Percentiles rank a stretch among this genome's conserved stretches.
These are phyloP conservation scores for Arthrinium puccinioides DNA, from an alignment of 2,329 filamentous ascomycete species.

Conservation along the genomic window DNA sequence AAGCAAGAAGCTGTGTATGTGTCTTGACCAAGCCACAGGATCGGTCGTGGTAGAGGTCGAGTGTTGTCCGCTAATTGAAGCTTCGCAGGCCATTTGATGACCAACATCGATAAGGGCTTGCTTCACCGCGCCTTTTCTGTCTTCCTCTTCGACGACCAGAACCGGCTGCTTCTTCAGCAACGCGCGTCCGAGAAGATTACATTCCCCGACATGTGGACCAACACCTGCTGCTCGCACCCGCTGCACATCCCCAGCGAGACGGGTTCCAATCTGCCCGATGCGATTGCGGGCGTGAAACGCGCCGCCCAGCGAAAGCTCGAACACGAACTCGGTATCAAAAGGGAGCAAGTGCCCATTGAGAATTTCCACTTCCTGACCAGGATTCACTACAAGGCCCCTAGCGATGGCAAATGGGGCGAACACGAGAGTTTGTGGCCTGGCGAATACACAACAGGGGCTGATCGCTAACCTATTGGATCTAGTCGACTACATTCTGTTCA, in stretches of 20 bases:
- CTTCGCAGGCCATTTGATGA: slow-evolving; percentile 83
- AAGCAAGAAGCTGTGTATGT: slow-evolving; percentile 94
- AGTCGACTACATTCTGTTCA: slow-evolving; percentile 99
- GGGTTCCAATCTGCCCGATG: slow-evolving; percentile 70
- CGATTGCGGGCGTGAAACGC: slow-evolving; percentile 79
- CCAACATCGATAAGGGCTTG: slow-evolving; percentile 93
- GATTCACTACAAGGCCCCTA: slow-evolving; percentile 97
- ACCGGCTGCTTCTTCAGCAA: slow-evolving; percentile 90
- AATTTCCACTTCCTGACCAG: slow-evolving; percentile 90
- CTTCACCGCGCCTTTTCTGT: slow-evolving; percentile 96
- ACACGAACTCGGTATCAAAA: slow-evolving; percentile 89
- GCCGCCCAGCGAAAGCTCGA: slow-evolving; percentile 90
- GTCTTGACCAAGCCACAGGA: background rate
- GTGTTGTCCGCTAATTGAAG: background rate
- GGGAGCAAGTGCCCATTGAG: slow-evolving; percentile 80
- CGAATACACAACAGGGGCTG: background rate
- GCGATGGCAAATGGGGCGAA: slow-evolving; percentile 97
- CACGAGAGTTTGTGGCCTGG: slow-evolving; percentile 73
- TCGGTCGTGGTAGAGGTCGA: background rate
- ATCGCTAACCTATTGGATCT: slow-evolving; percentile 5
- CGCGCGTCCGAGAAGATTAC: slow-evolving; percentile 96
- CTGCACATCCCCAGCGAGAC: slow-evolving; percentile 88
- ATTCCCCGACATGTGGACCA: slow-evolving; percentile 99
- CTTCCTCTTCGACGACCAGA: slow-evolving; percentile 93
- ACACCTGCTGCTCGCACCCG: slow-evolving; percentile 98